phyloP scores from a whole-genome alignment of 805 yeast genomes.

The Starmerella powellii region DNA sequence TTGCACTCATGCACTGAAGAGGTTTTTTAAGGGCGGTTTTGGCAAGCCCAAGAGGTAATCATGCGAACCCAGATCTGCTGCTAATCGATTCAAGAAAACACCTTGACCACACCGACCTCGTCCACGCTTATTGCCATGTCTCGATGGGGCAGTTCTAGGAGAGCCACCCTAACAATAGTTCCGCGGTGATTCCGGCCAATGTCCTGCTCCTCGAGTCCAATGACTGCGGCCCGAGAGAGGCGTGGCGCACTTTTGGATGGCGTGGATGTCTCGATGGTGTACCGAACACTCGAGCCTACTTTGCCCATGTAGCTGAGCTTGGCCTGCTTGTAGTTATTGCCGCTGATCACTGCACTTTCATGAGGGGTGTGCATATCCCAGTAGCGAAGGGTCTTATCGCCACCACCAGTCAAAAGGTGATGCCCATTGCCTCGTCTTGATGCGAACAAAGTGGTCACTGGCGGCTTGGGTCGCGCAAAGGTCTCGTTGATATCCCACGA shows the following conservation, averaged over 20 bases:
- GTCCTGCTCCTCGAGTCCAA: slow-evolving; percentile 36
- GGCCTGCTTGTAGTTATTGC: slow-evolving; percentile 26
- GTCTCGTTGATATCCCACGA: slow-evolving; percentile 20
- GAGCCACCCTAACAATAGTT: slow-evolving; percentile 27
- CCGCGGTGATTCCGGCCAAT: slow-evolving; percentile 40
- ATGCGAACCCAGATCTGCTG: too few relatives aligned
- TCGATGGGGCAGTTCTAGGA: slow-evolving; percentile 33
- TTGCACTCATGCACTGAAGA: too few relatives aligned
- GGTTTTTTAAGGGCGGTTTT: too few relatives aligned
- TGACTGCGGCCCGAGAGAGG: slow-evolving; percentile 28
- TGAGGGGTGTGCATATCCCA: slow-evolving; percentile 31
- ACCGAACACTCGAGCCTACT: slow-evolving; percentile 29
- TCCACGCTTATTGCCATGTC: slow-evolving; percentile 56
- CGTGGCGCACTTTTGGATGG: slow-evolving; percentile 27
- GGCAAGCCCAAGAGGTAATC: too few relatives aligned
- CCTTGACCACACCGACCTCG: slow-evolving; percentile 51
- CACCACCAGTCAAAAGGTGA: slow-evolving; percentile 25
- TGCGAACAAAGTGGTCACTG: slow-evolving; percentile 10
- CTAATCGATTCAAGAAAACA: slow-evolving; percentile 29
- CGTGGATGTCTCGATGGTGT: slow-evolving; percentile 32
- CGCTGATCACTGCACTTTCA: slow-evolving; percentile 27
- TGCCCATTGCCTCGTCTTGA: slow-evolving; percentile 3
- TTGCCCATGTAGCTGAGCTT: slow-evolving; percentile 25
- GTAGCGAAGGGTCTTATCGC: slow-evolving; percentile 27
- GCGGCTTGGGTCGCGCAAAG: slow-evolving; percentile 6